These are phyloP conservation scores for Trametes cinnabarina DNA, from an alignment of 768 basidiomycete species.

Conservation along the genomic window DNA sequence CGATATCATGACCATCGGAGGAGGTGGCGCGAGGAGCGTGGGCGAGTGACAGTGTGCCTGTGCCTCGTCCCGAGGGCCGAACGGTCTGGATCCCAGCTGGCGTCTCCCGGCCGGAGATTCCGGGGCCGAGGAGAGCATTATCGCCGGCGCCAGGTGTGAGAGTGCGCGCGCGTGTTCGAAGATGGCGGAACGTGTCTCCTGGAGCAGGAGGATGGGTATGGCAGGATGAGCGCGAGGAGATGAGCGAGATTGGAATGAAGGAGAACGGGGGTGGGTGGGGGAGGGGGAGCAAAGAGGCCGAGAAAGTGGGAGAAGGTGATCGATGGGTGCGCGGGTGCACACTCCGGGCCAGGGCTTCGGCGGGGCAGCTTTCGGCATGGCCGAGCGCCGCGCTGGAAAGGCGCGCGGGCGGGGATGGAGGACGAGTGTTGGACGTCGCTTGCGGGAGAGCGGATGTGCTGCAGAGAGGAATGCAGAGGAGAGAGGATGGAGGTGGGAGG, in stretches of 20 bases:
- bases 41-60: slow-evolving; percentile 8
- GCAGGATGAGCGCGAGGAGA: neutral
- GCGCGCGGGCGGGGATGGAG: neutral
- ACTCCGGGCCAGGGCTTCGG: neutral
- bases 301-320: slow-evolving; percentile 6
- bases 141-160: too few relatives aligned
- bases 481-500: neutral
- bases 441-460: neutral
- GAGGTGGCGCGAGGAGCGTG: neutral
- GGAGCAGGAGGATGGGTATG: neutral
- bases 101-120: neutral
- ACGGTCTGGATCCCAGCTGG: neutral
- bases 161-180: neutral
- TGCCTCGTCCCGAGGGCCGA: slow-evolving; percentile 8
- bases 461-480: neutral
- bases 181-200: neutral
- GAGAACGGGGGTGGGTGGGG: neutral
- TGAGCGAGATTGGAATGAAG: neutral
- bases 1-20: too few relatives aligned
- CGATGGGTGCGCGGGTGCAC: neutral
- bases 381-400: neutral
- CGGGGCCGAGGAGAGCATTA: neutral
- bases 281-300: neutral
- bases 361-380: neutral
- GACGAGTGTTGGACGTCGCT: neutral